These are phyloP conservation scores for Candida buenavistaensis DNA, from an alignment of 1,139 yeast genomes.

Conservation along the genomic window DNA sequence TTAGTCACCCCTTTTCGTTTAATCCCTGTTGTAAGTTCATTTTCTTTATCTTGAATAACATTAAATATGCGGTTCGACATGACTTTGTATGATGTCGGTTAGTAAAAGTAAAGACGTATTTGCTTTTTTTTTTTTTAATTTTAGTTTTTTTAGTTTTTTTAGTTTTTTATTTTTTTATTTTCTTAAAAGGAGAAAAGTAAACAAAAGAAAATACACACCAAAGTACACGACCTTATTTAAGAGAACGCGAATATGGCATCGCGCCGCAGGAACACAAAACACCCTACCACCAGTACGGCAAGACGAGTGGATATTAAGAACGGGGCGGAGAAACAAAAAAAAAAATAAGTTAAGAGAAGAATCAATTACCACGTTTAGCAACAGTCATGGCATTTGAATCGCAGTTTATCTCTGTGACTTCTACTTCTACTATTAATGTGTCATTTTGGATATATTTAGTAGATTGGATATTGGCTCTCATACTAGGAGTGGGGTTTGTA, in stretches of 20 bases:
- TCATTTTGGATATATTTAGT: constrained; percentile 82
- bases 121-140: constrained; percentile 2
- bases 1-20: constrained; percentile 4
- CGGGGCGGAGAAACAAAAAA: no score
- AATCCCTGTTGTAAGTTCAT: constrained; percentile 5
- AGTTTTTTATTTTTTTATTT: no score
- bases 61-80: constrained; percentile 7
- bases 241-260: no score
- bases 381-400: constrained; percentile 26
- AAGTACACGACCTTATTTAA: no score
- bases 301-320: no score
- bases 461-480: constrained; percentile 74
- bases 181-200: no score
- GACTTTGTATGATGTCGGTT: neutral
- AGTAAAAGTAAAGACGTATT: neutral
- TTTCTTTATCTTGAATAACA: constrained; percentile 6
- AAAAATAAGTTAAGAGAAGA: no score
- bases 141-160: no score
- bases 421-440: constrained; percentile 21
- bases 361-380: no score
- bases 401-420: constrained; percentile 22
- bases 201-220: no score
- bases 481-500: constrained; percentile 61
- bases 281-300: no score
- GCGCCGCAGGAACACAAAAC: no score